A percentile compares a stretch with the other conserved stretches of the same genome.
Evolutionary conservation across 2,329 filamentous ascomycete species (phyloP).

Genomic region (Cercospora janseana): DNA sequence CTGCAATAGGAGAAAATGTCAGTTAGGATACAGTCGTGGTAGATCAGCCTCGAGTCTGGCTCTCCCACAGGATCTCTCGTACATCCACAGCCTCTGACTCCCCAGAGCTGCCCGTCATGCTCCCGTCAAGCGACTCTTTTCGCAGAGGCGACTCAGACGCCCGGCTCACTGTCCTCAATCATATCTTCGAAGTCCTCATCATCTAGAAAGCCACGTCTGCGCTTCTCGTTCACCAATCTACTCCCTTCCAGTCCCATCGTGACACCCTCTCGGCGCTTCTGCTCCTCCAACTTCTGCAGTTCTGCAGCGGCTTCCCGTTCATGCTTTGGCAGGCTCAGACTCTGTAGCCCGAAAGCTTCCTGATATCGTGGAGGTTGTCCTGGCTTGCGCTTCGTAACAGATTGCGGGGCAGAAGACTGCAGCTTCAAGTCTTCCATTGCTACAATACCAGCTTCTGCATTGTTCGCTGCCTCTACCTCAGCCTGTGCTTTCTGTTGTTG

Average conservation of each 20-base stretch:
- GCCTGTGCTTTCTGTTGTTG: conserved; percentile 13
- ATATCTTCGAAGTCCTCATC: conserved; percentile 51
- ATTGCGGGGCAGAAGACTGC: conserved; percentile 8
- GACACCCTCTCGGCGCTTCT: conserved; percentile 53
- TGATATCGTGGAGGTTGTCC: conserved; percentile 14
- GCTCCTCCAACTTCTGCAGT: conserved; percentile 50
- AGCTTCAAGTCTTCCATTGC: neutral
- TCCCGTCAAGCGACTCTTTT: too few species aligned
- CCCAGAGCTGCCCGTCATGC: too few species aligned
- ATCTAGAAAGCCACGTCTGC: conserved; percentile 51
- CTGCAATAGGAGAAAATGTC: too few species aligned
- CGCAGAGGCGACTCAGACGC: conserved; percentile 16
- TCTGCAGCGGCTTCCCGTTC: conserved; percentile 45
- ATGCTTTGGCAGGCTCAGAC: conserved; percentile 34
- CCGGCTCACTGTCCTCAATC: conserved; percentile 30
- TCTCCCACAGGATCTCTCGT: too few species aligned
- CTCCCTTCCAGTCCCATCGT: conserved; percentile 55
- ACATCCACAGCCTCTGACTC: too few species aligned
- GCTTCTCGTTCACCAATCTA: conserved; percentile 53
- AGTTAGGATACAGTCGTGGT: too few species aligned
- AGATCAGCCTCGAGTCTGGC: too few species aligned
- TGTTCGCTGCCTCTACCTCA: too few species aligned
- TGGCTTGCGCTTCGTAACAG: conserved; percentile 10
- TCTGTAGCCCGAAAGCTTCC: conserved; percentile 4
- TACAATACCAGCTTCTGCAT: conserved; percentile 3